Evolutionary conservation across 257 asterid species (phyloP), one percentile per base, ranked within the genome.

Genomic region (Solanum chilense): DNA sequence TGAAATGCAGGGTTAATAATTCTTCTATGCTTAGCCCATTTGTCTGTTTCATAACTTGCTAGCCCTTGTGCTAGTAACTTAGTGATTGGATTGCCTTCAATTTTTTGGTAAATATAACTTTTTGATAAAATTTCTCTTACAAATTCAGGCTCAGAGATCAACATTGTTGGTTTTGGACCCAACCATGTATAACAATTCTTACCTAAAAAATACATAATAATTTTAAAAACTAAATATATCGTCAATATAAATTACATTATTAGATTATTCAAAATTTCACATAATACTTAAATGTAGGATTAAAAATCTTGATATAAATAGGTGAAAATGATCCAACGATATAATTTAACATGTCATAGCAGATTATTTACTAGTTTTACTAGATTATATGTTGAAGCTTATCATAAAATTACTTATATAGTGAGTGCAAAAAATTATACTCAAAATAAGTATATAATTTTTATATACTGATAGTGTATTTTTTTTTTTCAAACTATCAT

Each of bases 1-100:
- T 91, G 92, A 47, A 92, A 92, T 27, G 92, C 94, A 2, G 92
- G 92, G 70, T 58, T 87, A 87, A 91, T 88, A 12, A 92, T 91
- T 66, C 73, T 90, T 35, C 92, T 87, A 33, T 91, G 93, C 41
- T 88, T 90, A 13, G 91, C 88, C 92, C 93, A 92, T 84, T 90
- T 92, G 0, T 92, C 87, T 42, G 84, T 90, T 21, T 92, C 93
- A 13, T 90, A 91, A 83, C 82, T 86, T 78, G 89, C 73, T 42
- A 92, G 89, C 4, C 94, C 93, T 14, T 91, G 93, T 8, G 83
- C 91, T 21, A 92, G 47, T 3, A 84, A 80, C 37, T 87, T 45
- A 1, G 90, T 91, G 49, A 90, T 85, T 1, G 91, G 91, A 37
- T 88, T 92, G 6, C 91, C 88, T 6, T 16, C 82, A 11, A 90